These are phyloP conservation scores for Leishmania gerbilli DNA, from an alignment of 208 protist genomes.

Conservation along the genomic window DNA sequence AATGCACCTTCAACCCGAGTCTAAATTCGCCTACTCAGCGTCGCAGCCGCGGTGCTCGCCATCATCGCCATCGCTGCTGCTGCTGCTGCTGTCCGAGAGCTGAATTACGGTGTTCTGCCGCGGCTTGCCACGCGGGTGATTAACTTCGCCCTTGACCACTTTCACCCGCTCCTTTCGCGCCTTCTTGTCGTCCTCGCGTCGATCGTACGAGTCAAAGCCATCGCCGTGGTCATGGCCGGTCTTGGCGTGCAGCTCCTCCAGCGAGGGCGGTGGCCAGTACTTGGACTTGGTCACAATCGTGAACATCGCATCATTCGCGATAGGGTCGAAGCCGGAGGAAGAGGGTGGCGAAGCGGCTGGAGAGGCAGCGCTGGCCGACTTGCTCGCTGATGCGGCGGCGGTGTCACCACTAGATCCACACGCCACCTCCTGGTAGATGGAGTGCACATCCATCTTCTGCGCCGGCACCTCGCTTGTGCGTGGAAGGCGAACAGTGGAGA, in stretches of 20 bases:
- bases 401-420: background rate
- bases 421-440: constrained; percentile 39
- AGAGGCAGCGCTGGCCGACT: background rate
- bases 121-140: constrained; percentile 81
- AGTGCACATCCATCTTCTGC: constrained; percentile 52
- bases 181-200: constrained; percentile 63
- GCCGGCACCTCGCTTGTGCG: constrained; percentile 49
- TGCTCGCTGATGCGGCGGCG: background rate
- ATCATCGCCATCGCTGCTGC: constrained; percentile 29
- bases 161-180: constrained; percentile 57
- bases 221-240: constrained; percentile 53
- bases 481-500: constrained; percentile 75
- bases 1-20: background rate
- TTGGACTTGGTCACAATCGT: constrained; percentile 53
- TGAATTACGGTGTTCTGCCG: constrained; percentile 60
- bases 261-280: constrained; percentile 74
- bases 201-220: constrained; percentile 84
- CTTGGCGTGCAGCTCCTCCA: constrained; percentile 58
- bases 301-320: constrained; percentile 78
- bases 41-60: background rate
- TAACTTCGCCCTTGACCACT: constrained; percentile 76
- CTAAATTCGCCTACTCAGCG: background rate
- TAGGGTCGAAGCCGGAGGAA: constrained; percentile 66
- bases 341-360: background rate
- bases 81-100: constrained; percentile 49